These are phyloP conservation scores for Zoysia pacifica DNA, from an alignment of 176 grass and related monocot genomes.

Conservation along the genomic window DNA sequence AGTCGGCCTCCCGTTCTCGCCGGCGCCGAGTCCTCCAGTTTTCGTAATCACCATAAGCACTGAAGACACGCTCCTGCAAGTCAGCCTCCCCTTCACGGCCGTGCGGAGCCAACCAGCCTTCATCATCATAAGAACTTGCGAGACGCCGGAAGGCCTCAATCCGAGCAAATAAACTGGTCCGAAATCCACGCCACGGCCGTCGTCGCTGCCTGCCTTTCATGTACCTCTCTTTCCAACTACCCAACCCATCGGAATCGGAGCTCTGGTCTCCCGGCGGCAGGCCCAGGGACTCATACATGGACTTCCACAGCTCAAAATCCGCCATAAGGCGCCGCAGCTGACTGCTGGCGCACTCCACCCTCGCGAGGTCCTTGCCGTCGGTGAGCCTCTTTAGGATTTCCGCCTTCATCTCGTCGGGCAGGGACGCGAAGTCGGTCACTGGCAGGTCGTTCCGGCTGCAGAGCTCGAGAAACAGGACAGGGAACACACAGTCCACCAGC, in stretches of 20 bases:
- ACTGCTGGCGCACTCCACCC: background rate
- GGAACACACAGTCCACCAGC: background rate
- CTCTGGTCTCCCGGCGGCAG: background rate
- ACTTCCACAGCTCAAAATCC: background rate
- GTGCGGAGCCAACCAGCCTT: background rate
- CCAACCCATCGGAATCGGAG: background rate
- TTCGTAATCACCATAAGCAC: too few species aligned
- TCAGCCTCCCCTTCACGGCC: too few species aligned
- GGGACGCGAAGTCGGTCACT: background rate
- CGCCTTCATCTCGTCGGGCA: background rate
- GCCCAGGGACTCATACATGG: background rate
- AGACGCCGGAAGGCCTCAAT: too few species aligned
- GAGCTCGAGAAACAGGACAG: background rate
- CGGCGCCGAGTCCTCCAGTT: too few species aligned
- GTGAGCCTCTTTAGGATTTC: background rate
- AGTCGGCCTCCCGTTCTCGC: background rate
- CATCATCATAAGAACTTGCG: background rate
- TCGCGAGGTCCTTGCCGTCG: background rate
- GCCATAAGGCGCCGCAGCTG: background rate
- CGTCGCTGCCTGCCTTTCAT: background rate
- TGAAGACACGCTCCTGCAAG: too few species aligned
- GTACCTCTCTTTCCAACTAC: conserved; percentile 2
- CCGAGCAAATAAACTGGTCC: background rate
- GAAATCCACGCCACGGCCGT: background rate
- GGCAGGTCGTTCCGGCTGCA: background rate